Evolutionary conservation across 306 rosid species (phyloP), one percentile per base, ranked within the genome.

Genomic region (Vigna mungo): DNA sequence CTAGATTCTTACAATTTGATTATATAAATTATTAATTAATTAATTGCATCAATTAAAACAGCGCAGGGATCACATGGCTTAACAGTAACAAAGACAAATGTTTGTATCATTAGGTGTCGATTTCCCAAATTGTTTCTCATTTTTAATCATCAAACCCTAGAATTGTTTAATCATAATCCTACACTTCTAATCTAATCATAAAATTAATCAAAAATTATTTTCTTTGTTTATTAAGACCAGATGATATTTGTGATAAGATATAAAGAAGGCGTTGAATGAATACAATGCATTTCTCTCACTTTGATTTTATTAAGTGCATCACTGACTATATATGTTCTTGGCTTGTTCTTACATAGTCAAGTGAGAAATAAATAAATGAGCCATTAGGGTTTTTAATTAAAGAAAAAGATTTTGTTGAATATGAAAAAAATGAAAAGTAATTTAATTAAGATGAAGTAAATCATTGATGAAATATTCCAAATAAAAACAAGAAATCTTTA

Each of bases 21-120:
- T 37, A 25, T 56, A 3, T 46, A 67, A 18, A 49, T 51, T 27
- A 70, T 48, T 30, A 69, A 41, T 65, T 44, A 71, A 66, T 72
- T 74, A 48, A 66, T 58, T 51, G 37, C 49, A 67, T 16, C 6
- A 36, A 36, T 36, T 36, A 25, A 37, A 48, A 73, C 49, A 60
- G 48, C 32, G n/a, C 47, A 44, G 30, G 53, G 16, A 59, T 59
- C 78, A 78, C 83, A 74, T 74, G 83, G 70, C 54, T 9, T 60
- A 74, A 68, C 54, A 55, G 13, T 2, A 53, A 18, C 5, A 72
- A 25, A 15, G 46, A 63, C 53, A 74, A 21, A 68, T 32, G 41
- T 69, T 51, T 68, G 39, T 30, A 7, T 74, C 60, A n/a, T 41
- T 16, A 58, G 41, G 44, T 32, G 44, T 46, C 52, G 14, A 7